phyloP scores from a whole-genome alignment of 106 monocot genomes.

The Dioscorea alata region DNA sequence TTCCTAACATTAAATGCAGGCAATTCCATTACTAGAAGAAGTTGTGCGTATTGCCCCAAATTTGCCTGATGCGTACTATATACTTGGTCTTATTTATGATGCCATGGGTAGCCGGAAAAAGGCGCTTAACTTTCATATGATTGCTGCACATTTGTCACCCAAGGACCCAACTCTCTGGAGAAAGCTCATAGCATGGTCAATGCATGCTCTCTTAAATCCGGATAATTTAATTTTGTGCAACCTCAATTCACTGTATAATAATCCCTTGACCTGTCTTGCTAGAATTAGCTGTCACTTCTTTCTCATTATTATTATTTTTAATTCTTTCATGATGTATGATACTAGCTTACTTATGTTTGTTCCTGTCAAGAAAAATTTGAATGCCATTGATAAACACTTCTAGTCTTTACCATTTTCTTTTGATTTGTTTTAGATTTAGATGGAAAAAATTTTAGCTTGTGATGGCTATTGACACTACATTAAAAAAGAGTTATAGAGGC shows the following conservation, averaged over 20 bases:
- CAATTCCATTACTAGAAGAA: slow-evolving; percentile 67
- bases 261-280: no score
- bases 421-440: no score
- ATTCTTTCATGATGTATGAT: no score
- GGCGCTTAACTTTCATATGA: slow-evolving; percentile 82
- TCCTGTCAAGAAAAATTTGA: no score
- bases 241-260: neutral
- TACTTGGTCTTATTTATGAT: slow-evolving; percentile 81
- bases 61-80: slow-evolving; percentile 64
- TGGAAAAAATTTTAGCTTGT: no score
- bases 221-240: neutral
- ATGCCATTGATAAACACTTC: no score
- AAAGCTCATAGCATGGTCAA: slow-evolving; percentile 85
- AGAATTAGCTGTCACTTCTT: no score
- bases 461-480: no score
- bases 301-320: no score
- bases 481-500: no score
- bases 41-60: slow-evolving; percentile 77
- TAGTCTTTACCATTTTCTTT: no score
- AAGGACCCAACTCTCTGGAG: slow-evolving; percentile 93
- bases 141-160: slow-evolving; percentile 76
- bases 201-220: slow-evolving; percentile 29
- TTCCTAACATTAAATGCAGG: slow-evolving; percentile 40
- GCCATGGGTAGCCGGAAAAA: slow-evolving; percentile 53
- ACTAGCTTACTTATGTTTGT: no score